Conservation (phyloP, 2,329 filamentous ascomycete species). For the Tolypocladium ophioglossoides region DNA sequence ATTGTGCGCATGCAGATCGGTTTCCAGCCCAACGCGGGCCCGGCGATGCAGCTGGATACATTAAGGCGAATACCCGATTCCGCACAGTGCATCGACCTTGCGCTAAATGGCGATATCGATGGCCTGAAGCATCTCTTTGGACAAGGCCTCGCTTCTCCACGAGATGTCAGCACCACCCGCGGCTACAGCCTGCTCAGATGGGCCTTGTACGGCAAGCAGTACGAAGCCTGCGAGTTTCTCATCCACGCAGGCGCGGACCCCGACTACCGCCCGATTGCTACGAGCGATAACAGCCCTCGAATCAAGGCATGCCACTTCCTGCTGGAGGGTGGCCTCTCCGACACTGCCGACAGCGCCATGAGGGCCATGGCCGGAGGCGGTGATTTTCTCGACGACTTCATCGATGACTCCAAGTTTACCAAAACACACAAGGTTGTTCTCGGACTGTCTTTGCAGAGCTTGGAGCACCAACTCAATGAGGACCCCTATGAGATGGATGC, state of each 20-base stretch:
- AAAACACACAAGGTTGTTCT: slow-evolving; percentile 9
- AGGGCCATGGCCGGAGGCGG: slow-evolving; percentile 10
- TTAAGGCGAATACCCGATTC: no score
- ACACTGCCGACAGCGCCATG: no score
- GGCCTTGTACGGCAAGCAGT: slow-evolving; percentile 22
- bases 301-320: no score
- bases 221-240: slow-evolving; percentile 17
- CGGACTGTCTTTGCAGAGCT: no score
- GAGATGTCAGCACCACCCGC: slow-evolving; percentile 18
- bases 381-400: slow-evolving; percentile 9
- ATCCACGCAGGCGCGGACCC: slow-evolving; percentile 17
- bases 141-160: slow-evolving; percentile 17
- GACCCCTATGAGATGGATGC: no score
- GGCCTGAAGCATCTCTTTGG: slow-evolving; percentile 18
- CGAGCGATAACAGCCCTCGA: no score
- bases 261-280: slow-evolving; percentile 9
- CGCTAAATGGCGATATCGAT: no score
- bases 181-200: slow-evolving; percentile 22
- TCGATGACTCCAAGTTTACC: slow-evolving; percentile 9
- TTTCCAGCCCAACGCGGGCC: slow-evolving; percentile 10
- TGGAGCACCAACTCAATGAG: no score
- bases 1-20: slow-evolving; percentile 15
- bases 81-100: no score
- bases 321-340: no score
- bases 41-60: slow-evolving; percentile 15